Evolutionary conservation across 2,329 filamentous ascomycete species (phyloP), one percentile per base, ranked within the genome.

Genomic region (Fusarium verticillioides): DNA sequence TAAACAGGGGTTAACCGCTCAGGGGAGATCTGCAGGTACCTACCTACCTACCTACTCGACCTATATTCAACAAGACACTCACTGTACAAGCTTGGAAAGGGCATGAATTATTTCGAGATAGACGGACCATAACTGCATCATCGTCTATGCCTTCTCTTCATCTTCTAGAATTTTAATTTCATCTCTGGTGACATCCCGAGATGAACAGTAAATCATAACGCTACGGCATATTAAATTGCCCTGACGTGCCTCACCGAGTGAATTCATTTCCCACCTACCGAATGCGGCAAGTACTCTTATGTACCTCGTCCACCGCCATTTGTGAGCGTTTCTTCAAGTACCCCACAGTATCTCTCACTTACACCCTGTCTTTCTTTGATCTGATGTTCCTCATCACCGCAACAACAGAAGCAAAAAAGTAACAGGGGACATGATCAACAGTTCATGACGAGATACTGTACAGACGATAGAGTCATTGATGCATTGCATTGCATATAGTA

Each of bases 241-340:
- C 30, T 49, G 66, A 64, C 58, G 58, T 68, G 52, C 44, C 44
- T 47, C 57, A 34, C 34, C 57, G 60, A 66, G 64, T 61, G 69
- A 60, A 61, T 70, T 72, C 65, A 72, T 74, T 74, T 72, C 58
- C 66, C 66, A 68, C 70, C 52, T 73, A 61, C 71, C 63, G 13
- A 61, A 73, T 74, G 44, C 30, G 71, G 71, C 16, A 73, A 72
- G 67, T 72, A 73, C 71, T 43, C 4, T 9, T 12, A 19, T 58
- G 15, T 69, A 73, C 71, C 7, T 74, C 15, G 6, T 1, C 42
- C 52, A 19, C 18, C 26, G 28, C 11, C 3, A 30, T 18, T 21
- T 50, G 19, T 50, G 36, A 13, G 36, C 13, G 12, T 2, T 13
- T 11, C 18, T 7, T 15, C 28, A 40, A 46, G 70, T 73, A 74